These are phyloP conservation scores for Fagus sylvatica DNA, from an alignment of 306 rosid genomes.

Conservation along the genomic window DNA sequence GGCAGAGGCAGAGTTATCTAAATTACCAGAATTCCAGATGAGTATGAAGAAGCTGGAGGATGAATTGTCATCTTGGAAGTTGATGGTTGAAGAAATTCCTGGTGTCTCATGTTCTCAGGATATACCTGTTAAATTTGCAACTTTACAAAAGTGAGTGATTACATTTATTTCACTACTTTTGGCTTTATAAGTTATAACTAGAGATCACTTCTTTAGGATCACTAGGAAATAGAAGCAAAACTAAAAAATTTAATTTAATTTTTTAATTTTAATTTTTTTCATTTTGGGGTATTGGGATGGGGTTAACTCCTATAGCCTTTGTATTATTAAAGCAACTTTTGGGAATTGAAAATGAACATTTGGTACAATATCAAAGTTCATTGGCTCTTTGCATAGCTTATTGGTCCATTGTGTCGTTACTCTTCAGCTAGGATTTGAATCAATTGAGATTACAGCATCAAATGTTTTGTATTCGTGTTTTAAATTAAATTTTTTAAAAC, in stretches of 20 bases:
- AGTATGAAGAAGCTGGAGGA: constrained; percentile 69
- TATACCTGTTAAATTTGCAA: constrained; percentile 69
- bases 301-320: neutral
- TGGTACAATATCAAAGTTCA: neutral
- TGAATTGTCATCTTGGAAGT: constrained; percentile 73
- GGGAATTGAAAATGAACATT: constrained; percentile 8
- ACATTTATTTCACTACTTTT: constrained; percentile 21
- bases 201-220: constrained; percentile 11
- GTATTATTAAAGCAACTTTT: neutral
- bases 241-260: neutral
- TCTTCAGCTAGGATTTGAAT: neutral
- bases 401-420: neutral
- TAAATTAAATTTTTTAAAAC: neutral
- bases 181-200: constrained; percentile 19
- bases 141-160: constrained; percentile 78
- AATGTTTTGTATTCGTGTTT: neutral
- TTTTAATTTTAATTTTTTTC: neutral
- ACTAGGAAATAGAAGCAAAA: neutral
- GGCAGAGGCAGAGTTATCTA: constrained; percentile 72
- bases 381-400: neutral
- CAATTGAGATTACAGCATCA: neutral
- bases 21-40: constrained; percentile 66
- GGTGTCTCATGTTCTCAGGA: constrained; percentile 78
- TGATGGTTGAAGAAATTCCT: constrained; percentile 64
- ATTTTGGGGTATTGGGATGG: neutral